phyloP scores from a whole-genome alignment of 75 land plant species.

The Azolla pinnata region DNA sequence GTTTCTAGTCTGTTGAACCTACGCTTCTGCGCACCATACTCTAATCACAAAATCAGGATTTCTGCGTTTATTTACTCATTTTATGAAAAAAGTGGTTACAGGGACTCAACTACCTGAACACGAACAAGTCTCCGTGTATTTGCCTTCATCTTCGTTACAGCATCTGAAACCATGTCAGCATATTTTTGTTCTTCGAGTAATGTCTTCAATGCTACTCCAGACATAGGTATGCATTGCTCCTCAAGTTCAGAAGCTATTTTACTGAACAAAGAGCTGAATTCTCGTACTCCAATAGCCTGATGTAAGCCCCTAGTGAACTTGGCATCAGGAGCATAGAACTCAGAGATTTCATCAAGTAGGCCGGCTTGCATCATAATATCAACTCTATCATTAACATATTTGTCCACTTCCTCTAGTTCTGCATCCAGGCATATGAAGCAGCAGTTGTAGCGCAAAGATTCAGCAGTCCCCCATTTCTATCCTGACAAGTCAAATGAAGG shows the following conservation, averaged over 20 bases:
- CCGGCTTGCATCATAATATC: slow-evolving; percentile 52
- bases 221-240: no score
- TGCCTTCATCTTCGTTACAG: slow-evolving; percentile 39
- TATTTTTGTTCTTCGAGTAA: no score
- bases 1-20: slow-evolving; percentile 39
- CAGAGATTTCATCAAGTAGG: slow-evolving; percentile 46
- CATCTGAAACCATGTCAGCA: slow-evolving; percentile 23
- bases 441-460: slow-evolving; percentile 49
- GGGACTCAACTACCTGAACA: slow-evolving; percentile 38
- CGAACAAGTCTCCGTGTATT: slow-evolving; percentile 68
- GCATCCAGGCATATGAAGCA: slow-evolving; percentile 69
- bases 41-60: no score
- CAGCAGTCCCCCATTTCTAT: slow-evolving; percentile 71
- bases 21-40: slow-evolving; percentile 36
- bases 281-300: slow-evolving; percentile 73
- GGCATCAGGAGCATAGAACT: slow-evolving; percentile 41
- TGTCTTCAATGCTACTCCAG: no score
- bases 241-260: slow-evolving; percentile 6
- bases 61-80: no score
- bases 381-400: slow-evolving; percentile 53
- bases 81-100: neutral
- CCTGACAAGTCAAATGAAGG: slow-evolving; percentile 50
- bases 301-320: slow-evolving; percentile 53
- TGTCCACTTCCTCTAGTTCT: slow-evolving; percentile 37
- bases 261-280: slow-evolving; percentile 47